phyloP scores from a whole-genome alignment of 768 basidiomycete genomes.

The Russula brevipes region DNA sequence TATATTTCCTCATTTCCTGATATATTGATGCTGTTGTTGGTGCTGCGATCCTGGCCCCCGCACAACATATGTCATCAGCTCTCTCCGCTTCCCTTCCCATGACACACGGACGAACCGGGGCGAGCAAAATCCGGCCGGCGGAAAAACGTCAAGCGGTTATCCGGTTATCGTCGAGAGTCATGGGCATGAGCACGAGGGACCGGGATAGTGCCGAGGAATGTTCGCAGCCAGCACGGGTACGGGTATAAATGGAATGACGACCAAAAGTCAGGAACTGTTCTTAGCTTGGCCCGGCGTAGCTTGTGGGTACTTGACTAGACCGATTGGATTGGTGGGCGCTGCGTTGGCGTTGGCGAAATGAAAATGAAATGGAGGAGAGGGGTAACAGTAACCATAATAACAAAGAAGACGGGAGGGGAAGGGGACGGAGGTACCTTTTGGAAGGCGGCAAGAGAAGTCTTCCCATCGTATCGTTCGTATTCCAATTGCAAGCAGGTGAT shows the following conservation, averaged over 20 bases:
- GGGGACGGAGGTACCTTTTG: conserved; percentile 1
- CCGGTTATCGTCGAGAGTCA: background rate
- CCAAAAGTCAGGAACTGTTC: background rate
- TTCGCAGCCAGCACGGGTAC: background rate
- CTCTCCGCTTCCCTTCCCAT: background rate
- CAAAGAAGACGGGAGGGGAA: background rate
- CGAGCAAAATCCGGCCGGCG: conserved; percentile 22
- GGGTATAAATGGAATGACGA: conserved; percentile 16
- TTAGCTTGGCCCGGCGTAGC: conserved; percentile 9
- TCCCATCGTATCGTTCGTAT: no score
- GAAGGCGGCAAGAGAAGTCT: background rate
- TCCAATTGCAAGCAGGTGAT: conserved; percentile 8
- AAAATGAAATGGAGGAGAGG: background rate
- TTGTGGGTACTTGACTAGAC: conserved; percentile 1
- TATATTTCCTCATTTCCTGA: background rate
- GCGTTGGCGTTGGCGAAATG: background rate
- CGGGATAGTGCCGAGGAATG: conserved; percentile 20
- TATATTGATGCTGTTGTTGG: background rate
- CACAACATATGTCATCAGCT: no score
- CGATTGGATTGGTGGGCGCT: background rate
- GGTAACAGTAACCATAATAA: background rate
- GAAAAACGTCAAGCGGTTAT: conserved; percentile 9
- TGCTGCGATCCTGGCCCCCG: background rate
- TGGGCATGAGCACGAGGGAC: background rate
- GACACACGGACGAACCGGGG: conserved; percentile 9